A percentile compares a stretch with the other conserved stretches of the same genome.
Evolutionary conservation across 176 grass and related monocot genomes (phyloP).

Genomic region (Aegilops longissima): DNA sequence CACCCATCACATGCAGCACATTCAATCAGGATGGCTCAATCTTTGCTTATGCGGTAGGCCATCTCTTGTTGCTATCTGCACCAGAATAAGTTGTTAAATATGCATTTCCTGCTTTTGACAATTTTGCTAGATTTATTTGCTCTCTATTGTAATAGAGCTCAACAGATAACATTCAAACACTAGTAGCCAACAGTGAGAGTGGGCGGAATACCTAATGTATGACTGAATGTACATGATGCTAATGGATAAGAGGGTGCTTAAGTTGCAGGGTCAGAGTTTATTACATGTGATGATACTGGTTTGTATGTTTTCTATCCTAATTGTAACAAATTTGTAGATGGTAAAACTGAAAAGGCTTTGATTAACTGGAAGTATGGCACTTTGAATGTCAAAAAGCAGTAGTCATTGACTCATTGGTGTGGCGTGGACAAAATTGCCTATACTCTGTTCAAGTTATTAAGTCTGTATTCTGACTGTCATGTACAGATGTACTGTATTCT

Average conservation of each 20-base stretch:
- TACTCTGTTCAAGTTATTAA: conserved; percentile 16
- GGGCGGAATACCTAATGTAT: neutral
- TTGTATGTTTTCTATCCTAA: conserved; percentile 17
- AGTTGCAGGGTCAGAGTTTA: neutral
- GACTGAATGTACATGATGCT: neutral
- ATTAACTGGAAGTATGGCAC: conserved; percentile 2
- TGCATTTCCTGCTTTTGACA: neutral
- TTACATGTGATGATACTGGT: conserved; percentile 6
- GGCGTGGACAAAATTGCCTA: neutral
- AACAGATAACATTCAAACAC: conserved; percentile 11
- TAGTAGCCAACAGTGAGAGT: neutral
- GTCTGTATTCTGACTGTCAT: conserved; percentile 4
- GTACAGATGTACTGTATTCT: neutral
- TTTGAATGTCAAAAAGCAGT: conserved; percentile 13
- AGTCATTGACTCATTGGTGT: neutral
- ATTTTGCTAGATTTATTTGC: conserved; percentile 9
- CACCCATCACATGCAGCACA: conserved; percentile 82
- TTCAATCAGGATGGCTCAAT: conserved; percentile 97
- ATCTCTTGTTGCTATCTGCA: conserved; percentile 25
- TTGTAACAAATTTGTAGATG: neutral
- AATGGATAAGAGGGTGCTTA: neutral
- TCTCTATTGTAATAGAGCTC: neutral
- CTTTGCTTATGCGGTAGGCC: conserved; percentile 83
- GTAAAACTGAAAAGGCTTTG: neutral
- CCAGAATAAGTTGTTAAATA: conserved; percentile 5